Percentiles rank a stretch among this genome's conserved stretches.
These are phyloP conservation scores for Chaetomium sp. DNA, from an alignment of 2,329 filamentous ascomycete genomes.

Conservation along the genomic window DNA sequence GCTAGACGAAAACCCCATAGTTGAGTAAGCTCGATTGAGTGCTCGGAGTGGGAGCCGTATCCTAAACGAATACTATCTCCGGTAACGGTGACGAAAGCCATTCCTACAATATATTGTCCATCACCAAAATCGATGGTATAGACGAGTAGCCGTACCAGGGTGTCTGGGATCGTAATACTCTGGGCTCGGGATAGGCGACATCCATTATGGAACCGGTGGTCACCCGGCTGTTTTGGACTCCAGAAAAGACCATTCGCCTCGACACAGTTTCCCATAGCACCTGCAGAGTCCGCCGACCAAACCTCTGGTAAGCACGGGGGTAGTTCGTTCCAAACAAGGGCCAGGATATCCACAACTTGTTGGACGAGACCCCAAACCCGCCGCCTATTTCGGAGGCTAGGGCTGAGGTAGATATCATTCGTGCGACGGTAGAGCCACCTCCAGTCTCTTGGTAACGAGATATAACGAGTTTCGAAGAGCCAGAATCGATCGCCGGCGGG, in stretches of 20 bases:
- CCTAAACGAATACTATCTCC: constrained; percentile 12
- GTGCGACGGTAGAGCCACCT: constrained; percentile 12
- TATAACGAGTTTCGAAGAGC: constrained; percentile 1
- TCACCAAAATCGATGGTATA: neutral
- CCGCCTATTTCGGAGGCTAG: constrained; percentile 10
- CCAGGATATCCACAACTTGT: neutral
- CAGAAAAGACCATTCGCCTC: neutral
- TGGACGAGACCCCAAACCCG: constrained; percentile 13
- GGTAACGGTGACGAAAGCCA: neutral
- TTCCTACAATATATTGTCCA: constrained; percentile 1
- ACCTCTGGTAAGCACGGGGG: neutral
- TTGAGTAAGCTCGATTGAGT: constrained; percentile 1
- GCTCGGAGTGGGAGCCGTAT: neutral
- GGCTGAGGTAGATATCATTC: neutral
- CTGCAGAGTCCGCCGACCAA: neutral
- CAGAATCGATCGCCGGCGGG: neutral
- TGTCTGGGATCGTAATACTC: neutral
- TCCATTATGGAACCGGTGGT: neutral
- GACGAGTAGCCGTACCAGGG: neutral
- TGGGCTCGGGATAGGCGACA: neutral
- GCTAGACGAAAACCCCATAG: constrained; percentile 8
- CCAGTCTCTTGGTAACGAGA: constrained; percentile 6
- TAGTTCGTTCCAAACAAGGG: constrained; percentile 12
- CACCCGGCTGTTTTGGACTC: too few relatives aligned
- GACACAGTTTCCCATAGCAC: neutral